Percentiles rank a stretch among this genome's conserved stretches.
Evolutionary conservation across 139 green algal species (phyloP).

Genomic region (Chlamydomonas eustigma): DNA sequence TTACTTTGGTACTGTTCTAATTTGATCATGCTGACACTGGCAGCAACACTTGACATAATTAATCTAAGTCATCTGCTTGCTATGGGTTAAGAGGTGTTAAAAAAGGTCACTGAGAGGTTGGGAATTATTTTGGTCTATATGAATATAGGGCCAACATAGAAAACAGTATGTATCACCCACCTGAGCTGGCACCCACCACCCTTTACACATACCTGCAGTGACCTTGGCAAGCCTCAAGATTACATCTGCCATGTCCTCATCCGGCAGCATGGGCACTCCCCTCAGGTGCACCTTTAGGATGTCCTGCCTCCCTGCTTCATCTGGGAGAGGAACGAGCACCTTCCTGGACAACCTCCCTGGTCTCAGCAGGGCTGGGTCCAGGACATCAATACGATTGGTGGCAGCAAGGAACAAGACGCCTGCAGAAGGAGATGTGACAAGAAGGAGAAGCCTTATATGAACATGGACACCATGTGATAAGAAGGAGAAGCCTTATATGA

Average conservation of each 20-base stretch:
- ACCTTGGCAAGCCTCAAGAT: background rate
- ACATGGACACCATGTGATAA: background rate
- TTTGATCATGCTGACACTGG: too few relatives aligned
- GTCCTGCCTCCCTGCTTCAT: slow-evolving; percentile 54
- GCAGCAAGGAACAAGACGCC: slow-evolving; percentile 83
- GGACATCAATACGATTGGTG: slow-evolving; percentile 83
- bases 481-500: background rate
- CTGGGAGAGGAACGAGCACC: slow-evolving; percentile 75
- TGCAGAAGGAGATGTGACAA: background rate
- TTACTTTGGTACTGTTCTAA: too few relatives aligned
- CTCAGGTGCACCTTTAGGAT: slow-evolving; percentile 83
- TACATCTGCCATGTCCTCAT: background rate
- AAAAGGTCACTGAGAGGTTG: too few relatives aligned
- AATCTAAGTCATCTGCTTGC: too few relatives aligned
- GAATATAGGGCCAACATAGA: too few relatives aligned
- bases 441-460: background rate
- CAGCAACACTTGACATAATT: too few relatives aligned
- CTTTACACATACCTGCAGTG: background rate
- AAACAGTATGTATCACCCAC: too few relatives aligned
- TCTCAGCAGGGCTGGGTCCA: slow-evolving; percentile 83
- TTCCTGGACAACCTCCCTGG: slow-evolving; percentile 66
- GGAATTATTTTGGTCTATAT: too few relatives aligned
- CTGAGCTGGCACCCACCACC: background rate
- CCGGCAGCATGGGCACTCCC: slow-evolving; percentile 24
- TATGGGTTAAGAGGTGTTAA: too few relatives aligned